phyloP scores from a whole-genome alignment of 768 basidiomycete species.

The Clathrus columnatus region DNA sequence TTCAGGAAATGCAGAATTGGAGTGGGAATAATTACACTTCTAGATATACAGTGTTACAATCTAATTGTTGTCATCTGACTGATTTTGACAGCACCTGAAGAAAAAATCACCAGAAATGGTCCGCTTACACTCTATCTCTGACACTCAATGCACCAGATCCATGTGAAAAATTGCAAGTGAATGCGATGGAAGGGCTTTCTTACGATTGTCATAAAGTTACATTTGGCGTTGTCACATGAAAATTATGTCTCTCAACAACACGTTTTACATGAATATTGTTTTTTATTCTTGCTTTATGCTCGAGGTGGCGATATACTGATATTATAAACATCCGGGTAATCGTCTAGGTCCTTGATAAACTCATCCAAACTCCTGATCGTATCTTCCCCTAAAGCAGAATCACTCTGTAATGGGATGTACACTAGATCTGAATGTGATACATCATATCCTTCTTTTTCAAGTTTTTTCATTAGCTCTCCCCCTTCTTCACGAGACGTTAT shows the following conservation, averaged over 20 bases:
- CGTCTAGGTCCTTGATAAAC: neutral
- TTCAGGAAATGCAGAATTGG: neutral
- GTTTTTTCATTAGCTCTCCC: neutral
- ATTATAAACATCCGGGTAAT: neutral
- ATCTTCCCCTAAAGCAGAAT: neutral
- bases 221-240: too few species aligned
- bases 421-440: neutral
- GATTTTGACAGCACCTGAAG: neutral
- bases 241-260: neutral
- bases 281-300: neutral
- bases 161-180: slow-evolving; percentile 16
- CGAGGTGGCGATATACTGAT: neutral
- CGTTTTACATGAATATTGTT: neutral
- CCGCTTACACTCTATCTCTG: slow-evolving; percentile 12
- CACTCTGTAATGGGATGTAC: neutral
- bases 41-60: neutral
- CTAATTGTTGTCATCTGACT: neutral
- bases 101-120: neutral
- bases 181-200: too few species aligned
- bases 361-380: neutral
- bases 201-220: too few species aligned
- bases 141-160: slow-evolving; percentile 15
- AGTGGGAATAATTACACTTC: neutral
- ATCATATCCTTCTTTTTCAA: neutral
- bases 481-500: slow-evolving; percentile 1